phyloP scores from a whole-genome alignment of 768 basidiomycete genomes.

The Mycena sanguinolenta region DNA sequence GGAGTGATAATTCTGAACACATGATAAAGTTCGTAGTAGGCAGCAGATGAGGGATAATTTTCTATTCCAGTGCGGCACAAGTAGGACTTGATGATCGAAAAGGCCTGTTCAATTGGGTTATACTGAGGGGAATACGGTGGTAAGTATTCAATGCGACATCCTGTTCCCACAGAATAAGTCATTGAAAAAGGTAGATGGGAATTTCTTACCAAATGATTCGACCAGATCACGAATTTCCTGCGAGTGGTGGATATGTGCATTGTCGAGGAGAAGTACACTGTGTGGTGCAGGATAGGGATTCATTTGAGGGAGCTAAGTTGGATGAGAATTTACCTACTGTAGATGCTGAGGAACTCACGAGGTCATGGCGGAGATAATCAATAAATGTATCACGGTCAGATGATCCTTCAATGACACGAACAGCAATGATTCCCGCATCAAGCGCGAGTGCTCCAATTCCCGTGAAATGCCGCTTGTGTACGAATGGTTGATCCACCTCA shows the following conservation, averaged over 20 bases:
- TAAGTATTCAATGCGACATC: background rate
- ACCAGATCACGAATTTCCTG: conserved; percentile 35
- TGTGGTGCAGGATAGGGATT: conserved; percentile 38
- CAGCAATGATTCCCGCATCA: conserved; percentile 41
- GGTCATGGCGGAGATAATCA: conserved; percentile 33
- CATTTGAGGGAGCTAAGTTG: conserved; percentile 32
- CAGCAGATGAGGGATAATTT: background rate
- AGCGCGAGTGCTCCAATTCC: conserved; percentile 38
- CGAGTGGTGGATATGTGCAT: conserved; percentile 38
- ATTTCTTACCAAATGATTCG: background rate
- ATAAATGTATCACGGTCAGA: conserved; percentile 34
- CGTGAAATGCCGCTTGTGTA: conserved; percentile 35
- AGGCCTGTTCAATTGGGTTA: too few species aligned
- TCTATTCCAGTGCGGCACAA: background rate
- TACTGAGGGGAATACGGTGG: background rate
- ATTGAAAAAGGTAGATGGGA: background rate
- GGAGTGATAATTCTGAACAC: background rate
- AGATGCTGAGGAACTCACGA: conserved; percentile 12
- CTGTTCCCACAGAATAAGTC: background rate
- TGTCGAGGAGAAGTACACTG: conserved; percentile 28
- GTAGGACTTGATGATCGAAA: too few species aligned
- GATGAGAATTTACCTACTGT: background rate
- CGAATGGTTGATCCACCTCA: conserved; percentile 39
- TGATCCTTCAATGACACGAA: conserved; percentile 38
- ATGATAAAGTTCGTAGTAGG: background rate